Conservation (phyloP, 768 basidiomycete species). For the Baorangia bicolor region DNA sequence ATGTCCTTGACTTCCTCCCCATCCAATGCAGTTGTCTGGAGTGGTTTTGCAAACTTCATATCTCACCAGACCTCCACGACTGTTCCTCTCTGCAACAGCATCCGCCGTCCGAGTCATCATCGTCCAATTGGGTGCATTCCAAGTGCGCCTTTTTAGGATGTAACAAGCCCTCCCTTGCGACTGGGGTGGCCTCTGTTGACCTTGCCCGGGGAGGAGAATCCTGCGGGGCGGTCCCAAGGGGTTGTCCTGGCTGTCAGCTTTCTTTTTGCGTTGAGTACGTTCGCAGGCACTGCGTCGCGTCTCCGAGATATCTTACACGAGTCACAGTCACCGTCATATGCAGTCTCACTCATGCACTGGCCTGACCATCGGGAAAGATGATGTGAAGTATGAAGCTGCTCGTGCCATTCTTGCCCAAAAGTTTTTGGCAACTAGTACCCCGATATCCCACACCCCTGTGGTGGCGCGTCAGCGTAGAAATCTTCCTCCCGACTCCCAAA, state of each 20-base stretch:
- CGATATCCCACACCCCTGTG: conserved; percentile 26
- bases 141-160: conserved; percentile 54
- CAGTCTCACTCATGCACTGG: conserved; percentile 57
- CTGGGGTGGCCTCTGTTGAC: conserved; percentile 31
- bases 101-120: not conserved
- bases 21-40: conserved; percentile 61
- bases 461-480: conserved; percentile 30
- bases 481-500: conserved; percentile 49
- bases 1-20: conserved; percentile 73
- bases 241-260: conserved; percentile 52
- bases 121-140: conserved; percentile 34
- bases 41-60: conserved; percentile 65
- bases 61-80: conserved; percentile 55
- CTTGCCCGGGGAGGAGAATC: not conserved
- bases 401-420: conserved; percentile 53
- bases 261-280: conserved; percentile 67
- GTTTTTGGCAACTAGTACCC: conserved; percentile 35
- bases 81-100: conserved; percentile 38
- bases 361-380: conserved; percentile 4
- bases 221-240: conserved; percentile 16
- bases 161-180: conserved; percentile 52
- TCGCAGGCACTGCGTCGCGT: not conserved
- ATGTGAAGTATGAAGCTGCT: conserved; percentile 45
- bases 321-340: conserved; percentile 62
- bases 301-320: conserved; percentile 9